Base-by-base conservation (phyloP, 2,329 filamentous ascomycete species). In the Xylariaceae sp. region DNA sequence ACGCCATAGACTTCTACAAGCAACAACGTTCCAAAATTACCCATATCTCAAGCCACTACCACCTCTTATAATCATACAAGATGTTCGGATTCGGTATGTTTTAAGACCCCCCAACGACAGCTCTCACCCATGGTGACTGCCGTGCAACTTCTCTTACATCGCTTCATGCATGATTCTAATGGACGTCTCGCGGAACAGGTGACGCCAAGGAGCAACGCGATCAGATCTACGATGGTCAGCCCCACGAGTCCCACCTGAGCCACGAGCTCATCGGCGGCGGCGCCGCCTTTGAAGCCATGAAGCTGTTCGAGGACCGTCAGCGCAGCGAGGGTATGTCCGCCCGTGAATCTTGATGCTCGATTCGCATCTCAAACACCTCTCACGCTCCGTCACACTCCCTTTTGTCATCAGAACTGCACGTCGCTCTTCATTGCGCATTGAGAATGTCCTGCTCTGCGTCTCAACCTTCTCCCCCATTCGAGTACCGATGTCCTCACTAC, bases 201-300 rank as follows among this genome's bases (percentile, higher is more conserved):
- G 26, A 28, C 26, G 63, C 63, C 45, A 61, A 66, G 46, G 49
- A 66, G 16, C 56, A 65, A n/a, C 71, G 68, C 51, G 63, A 74
- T 46, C 52, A 71, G 51, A 55, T 69, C 45, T 67, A 74, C 56
- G 53, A 64, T 31, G 59, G 59, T 39, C 46, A 64, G 38, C 52
- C 52, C 44, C 73, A 87, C 67, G 67, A 87, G 66, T 71, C 75
- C 54, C 76, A 76, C 59, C 68, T 87, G 58, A 76, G 77, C 53
- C 87, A 91, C 67, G 86, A 93, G 69, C 60, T 87, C 36, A 62
- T 90, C 42, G 86, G 82, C 50, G 85, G 85, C 48, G 87, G 81
- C 43, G 87, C 86, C 43, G 80, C 83, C 48, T 91, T 91, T 61
- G 83, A 79, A 50, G 87, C 81, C 55, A 85, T 91, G 77, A 89